Evolutionary conservation across 202 grass and related monocot genomes (phyloP).

Genomic region (Panicum hallii): DNA sequence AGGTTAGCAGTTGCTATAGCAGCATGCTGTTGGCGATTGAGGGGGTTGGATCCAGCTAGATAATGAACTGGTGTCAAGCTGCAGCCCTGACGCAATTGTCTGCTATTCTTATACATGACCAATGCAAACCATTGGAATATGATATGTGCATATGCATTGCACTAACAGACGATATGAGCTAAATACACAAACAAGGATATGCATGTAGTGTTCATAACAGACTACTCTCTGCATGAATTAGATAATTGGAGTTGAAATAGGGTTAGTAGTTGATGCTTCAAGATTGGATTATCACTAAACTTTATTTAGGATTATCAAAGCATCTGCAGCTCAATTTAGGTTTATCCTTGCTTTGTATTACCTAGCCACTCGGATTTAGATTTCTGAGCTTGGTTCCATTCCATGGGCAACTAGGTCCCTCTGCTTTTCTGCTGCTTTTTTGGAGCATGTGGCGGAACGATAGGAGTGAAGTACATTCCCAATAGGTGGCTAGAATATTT

Average conservation of each 20-base stretch:
- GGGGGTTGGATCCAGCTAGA: constrained; percentile 5
- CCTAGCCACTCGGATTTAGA: neutral
- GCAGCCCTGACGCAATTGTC: neutral
- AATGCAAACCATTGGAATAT: neutral
- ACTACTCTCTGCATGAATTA: neutral
- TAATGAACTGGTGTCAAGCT: neutral
- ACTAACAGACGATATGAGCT: neutral
- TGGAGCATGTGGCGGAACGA: neutral
- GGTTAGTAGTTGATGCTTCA: neutral
- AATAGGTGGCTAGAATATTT: neutral
- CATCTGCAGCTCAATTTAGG: constrained; percentile 8
- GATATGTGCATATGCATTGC: neutral
- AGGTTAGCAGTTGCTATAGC: neutral
- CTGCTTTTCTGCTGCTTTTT: neutral
- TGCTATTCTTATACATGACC: neutral
- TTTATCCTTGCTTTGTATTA: neutral
- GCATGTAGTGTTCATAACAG: neutral
- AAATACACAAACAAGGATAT: neutral
- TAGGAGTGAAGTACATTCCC: constrained; percentile 10
- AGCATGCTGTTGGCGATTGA: neutral
- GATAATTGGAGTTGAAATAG: neutral
- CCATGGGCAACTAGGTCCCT: neutral
- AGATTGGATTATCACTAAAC: neutral
- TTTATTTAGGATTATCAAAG: constrained; percentile 13
- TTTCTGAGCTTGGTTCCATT: neutral